Base-by-base conservation (phyloP, 78 protist genomes). In the Emiliania huxleyi region DNA sequence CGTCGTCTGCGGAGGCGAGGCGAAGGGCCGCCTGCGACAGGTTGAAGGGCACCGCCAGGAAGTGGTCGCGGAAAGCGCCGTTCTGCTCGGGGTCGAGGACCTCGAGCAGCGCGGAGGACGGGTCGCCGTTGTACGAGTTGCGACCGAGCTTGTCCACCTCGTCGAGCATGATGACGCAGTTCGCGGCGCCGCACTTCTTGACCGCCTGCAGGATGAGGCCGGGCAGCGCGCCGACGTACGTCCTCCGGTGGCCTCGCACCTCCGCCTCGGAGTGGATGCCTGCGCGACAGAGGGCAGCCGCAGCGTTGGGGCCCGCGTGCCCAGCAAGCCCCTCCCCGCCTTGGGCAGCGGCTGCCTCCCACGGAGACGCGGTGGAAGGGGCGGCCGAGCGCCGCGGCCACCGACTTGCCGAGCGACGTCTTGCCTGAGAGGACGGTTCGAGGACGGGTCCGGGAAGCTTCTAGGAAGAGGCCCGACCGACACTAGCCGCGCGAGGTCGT, bases 161-260 rank as follows among this genome's bases (percentile, higher is more conserved):
- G 90, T 98, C 99, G 37, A 98, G 96, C 49, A 98, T 90, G 42
- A 98, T 95, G 38, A 98, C 98, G 0, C 99, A 98, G 84, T 98
- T 98, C 19, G 48, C 29, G 0, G 97, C 93, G 69, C 93, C 45
- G 5, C 85, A 79, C 37, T 22, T 49, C 19, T 33, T 11, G 25
- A 98, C 90, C 35, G 96, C 94, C 93, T 97, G 98, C n/a, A 98
- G 90, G n/a, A 97, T 43, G 93, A 96, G 97, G 33, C 99, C 99
- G 1, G 99, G 99, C 97, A 98, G 92, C 0, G 99, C 98, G 18
- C 98, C 98, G 8, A 98, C 92, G 92, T 96, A 98, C 0, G 98
- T 97, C 21, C 99, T 49, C 43, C 97, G 87, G 35, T 79, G 87
- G 48, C 87, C 87, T 33, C 87, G 87, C 40, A 79, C 38, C 40